These are phyloP conservation scores for Mycena haematopus DNA, from an alignment of 768 basidiomycete species.

Conservation along the genomic window DNA sequence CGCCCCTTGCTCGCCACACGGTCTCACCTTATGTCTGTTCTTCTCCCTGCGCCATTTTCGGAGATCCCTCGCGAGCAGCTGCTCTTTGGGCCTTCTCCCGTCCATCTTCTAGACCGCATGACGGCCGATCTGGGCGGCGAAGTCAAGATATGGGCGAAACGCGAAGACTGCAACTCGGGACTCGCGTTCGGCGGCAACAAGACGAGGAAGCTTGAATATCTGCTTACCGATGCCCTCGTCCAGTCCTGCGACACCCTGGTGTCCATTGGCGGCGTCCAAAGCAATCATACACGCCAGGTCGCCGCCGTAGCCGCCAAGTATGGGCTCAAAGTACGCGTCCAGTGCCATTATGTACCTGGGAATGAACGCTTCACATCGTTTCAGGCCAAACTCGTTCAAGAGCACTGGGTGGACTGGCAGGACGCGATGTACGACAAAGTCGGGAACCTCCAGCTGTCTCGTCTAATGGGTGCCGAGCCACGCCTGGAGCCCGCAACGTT, in stretches of 20 bases:
- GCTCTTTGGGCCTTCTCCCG: slow-evolving; percentile 33
- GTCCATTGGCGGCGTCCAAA: slow-evolving; percentile 35
- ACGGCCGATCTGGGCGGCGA: slow-evolving; percentile 31
- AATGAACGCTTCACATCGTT: not conserved
- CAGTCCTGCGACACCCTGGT: slow-evolving; percentile 33
- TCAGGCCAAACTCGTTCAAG: slow-evolving; percentile 35
- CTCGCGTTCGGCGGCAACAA: slow-evolving; percentile 36
- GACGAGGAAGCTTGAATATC: slow-evolving; percentile 35
- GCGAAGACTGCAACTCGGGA: slow-evolving; percentile 36
- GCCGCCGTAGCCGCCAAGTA: slow-evolving; percentile 35
- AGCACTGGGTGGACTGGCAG: slow-evolving; percentile 34
- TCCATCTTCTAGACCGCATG: slow-evolving; percentile 33
- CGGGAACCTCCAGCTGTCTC: slow-evolving; percentile 34
- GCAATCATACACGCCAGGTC: slow-evolving; percentile 36
- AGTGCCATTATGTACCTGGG: too few species aligned
- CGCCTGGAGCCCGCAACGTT: slow-evolving; percentile 31
- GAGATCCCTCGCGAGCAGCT: slow-evolving; percentile 29
- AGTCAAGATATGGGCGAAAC: slow-evolving; percentile 34
- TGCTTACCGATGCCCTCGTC: slow-evolving; percentile 32
- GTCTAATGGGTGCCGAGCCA: slow-evolving; percentile 35
- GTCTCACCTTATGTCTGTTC: slow-evolving; percentile 1
- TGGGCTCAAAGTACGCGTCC: slow-evolving; percentile 30
- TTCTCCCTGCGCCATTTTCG: slow-evolving; percentile 31
- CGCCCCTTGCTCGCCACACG: too few species aligned
- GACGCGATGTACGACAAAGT: slow-evolving; percentile 32